A percentile compares a stretch with the other conserved stretches of the same genome.
phyloP scores from a whole-genome alignment of 1,139 yeast species.

The Scheffersomyces segobiensis region DNA sequence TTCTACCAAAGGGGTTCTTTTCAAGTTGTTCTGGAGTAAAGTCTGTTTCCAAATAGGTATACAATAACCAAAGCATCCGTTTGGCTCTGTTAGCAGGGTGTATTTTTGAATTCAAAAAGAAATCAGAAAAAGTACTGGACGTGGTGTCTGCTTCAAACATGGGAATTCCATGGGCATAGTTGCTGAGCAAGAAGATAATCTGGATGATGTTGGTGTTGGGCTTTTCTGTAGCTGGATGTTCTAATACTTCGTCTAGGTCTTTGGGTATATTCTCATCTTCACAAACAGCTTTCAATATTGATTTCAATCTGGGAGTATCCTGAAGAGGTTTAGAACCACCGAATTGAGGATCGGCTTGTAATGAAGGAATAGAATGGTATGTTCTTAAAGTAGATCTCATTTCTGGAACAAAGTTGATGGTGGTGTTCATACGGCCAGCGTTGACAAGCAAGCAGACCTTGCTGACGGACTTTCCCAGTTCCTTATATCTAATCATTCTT shows the following conservation, averaged over 20 bases:
- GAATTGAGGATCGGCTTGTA: slow-evolving; percentile 65
- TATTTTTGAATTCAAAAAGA: slow-evolving; percentile 55
- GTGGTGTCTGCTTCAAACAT: slow-evolving; percentile 5
- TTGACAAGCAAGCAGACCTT: slow-evolving; percentile 86
- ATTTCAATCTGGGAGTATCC: slow-evolving; percentile 91
- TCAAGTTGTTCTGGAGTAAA: slow-evolving; percentile 53
- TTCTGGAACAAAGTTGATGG: slow-evolving; percentile 93
- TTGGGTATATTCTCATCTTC: slow-evolving; percentile 48
- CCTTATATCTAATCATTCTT: slow-evolving; percentile 62
- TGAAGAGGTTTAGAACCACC: slow-evolving; percentile 73
- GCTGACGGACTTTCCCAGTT: slow-evolving; percentile 70
- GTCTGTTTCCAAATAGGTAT: slow-evolving; percentile 76
- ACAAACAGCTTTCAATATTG: slow-evolving; percentile 80
- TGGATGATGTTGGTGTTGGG: slow-evolving; percentile 67
- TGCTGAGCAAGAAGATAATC: slow-evolving; percentile 71
- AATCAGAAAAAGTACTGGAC: slow-evolving; percentile 50
- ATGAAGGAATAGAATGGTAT: slow-evolving; percentile 87
- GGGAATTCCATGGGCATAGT: slow-evolving; percentile 53
- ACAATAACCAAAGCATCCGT: slow-evolving; percentile 80
- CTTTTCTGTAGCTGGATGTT: slow-evolving; percentile 27
- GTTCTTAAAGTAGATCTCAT: slow-evolving; percentile 93
- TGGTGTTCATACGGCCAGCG: slow-evolving; percentile 92
- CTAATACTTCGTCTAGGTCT: slow-evolving; percentile 50
- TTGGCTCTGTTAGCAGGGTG: slow-evolving; percentile 66
- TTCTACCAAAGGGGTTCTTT: slow-evolving; percentile 65